Evolutionary conservation across 257 asterid species (phyloP), one percentile per base, ranked within the genome.

Genomic region (Fraxinus cuspidata): DNA sequence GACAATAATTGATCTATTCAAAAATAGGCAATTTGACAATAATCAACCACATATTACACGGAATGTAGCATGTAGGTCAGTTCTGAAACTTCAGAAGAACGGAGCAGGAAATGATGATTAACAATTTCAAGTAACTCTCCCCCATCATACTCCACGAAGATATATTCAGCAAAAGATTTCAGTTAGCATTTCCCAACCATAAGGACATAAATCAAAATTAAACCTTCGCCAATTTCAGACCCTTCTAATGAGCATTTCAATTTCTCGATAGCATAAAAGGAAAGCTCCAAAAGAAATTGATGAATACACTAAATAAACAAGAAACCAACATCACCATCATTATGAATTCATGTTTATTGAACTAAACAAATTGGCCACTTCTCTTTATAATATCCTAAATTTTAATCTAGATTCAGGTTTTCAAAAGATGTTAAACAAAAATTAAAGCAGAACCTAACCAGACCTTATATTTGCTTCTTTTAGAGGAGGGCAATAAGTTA

Each of bases 391-490:
- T 82, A 34, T 70, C 51, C 69, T 29, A 56, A 58, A 28, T 73
- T 77, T 67, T 63, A 31, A n/a, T 18, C 42, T 29, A 42, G 66
- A 79, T 42, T 68, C 84, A 78, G 63, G 37, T 75, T 76, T 76
- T 42, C 71, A 44, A 74, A 15, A 72, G 28, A 8, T 63, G 42
- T 64, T 5, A 38, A 47, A 58, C 32, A 29, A 27, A 37, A 58
- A 25, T 23, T 69, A 19, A 40, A 35, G 67, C 53, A 65, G 0
- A 77, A 32, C 29, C 42, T 27, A 35, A 42, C 31, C 86, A 37
- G 40, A 94, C 99, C 99, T 92, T 86, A 95, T 87, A 81, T 95
- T 95, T 78, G 90, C 90, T 80, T 84, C 92, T 84, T 90, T 90
- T 73, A 56, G 90, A 72, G 88, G 70, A 79, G 85, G 80, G 78